phyloP scores from a whole-genome alignment of 2,329 filamentous ascomycete species.

The Penicillium capsulatum region DNA sequence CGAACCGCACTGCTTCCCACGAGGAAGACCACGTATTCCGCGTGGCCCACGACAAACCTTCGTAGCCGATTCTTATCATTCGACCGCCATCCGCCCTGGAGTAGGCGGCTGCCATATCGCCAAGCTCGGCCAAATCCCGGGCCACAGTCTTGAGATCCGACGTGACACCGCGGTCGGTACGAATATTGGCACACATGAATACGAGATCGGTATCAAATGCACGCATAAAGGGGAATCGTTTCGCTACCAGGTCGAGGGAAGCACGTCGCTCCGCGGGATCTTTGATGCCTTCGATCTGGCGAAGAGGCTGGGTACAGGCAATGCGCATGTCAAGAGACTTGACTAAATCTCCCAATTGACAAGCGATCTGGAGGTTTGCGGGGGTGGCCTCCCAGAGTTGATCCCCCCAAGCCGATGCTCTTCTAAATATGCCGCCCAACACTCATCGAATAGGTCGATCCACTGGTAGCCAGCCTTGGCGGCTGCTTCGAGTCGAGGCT shows the following conservation, averaged over 20 bases:
- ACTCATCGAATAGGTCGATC: constrained; percentile 36
- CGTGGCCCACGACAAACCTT: constrained; percentile 32
- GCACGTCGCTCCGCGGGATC: constrained; percentile 25
- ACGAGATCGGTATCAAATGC: constrained; percentile 35
- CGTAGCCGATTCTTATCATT: constrained; percentile 32
- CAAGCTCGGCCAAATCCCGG: constrained; percentile 29
- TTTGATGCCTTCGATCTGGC: constrained; percentile 30
- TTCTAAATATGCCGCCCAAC: constrained; percentile 32
- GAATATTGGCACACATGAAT: constrained; percentile 35
- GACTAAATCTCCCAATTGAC: constrained; percentile 27
- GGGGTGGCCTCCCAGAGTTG: constrained; percentile 29
- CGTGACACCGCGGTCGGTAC: constrained; percentile 28
- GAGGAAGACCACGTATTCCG: constrained; percentile 33
- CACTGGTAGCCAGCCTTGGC: constrained; percentile 29
- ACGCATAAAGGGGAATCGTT: constrained; percentile 35
- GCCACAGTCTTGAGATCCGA: constrained; percentile 31
- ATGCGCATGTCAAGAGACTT: constrained; percentile 32
- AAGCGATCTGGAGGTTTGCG: constrained; percentile 25
- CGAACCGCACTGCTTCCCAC: constrained; percentile 33
- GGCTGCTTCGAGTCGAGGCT: constrained; percentile 27
- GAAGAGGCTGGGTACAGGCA: constrained; percentile 32
- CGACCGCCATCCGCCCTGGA: constrained; percentile 25
- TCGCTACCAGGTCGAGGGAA: constrained; percentile 26
- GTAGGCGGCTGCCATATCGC: constrained; percentile 30
- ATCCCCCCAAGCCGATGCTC: constrained; percentile 24